Evolutionary conservation across 2,329 filamentous ascomycete species (phyloP), one percentile per base, ranked within the genome.

Genomic region (Apiospora arundinis): DNA sequence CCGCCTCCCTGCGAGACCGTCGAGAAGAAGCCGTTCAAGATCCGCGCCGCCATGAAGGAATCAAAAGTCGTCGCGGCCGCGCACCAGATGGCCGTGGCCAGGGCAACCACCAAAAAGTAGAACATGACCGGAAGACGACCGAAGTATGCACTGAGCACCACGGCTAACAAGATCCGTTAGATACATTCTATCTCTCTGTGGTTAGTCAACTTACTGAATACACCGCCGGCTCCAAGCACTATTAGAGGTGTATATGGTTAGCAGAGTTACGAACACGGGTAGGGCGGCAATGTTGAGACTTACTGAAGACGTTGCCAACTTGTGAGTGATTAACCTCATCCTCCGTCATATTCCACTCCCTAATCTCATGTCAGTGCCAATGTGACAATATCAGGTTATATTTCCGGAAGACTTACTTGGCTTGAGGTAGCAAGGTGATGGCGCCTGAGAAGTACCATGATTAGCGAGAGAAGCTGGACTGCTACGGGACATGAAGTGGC

Each of bases 311-410:
- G 72, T 88, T 88, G 8, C 86, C 82, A 23, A 84, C 86, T 56
- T 85, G 84, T 6, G 85, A 83, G 74, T 87, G 84, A 73, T 89
- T 88, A 71, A 88, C 84, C 28, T 82, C 81, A 49, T 86, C 82
- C 46, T 84, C 82, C 4, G 82, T 79, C 76, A 86, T 83, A 37
- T 81, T 74, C 87, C 87, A 89, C 77, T 87, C 77, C 67, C 82
- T 82, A 48, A 12, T 28, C 46, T 32, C 8, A 6, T 37, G 9
- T 60, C 11, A 60, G 25, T 32, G n/a, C 23, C 7, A 18, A 23
- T 63, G 56, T 37, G 11, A 14, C 7, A 42, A 45, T 2, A 12
- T 21, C 37, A 21, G 44, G 8, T 45, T 37, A 37, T 49, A 12
- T 45, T 4, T 16, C 11, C 16, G 45, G 77, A 81, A 69, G 77